Evolutionary conservation across 1,139 yeast genomes (phyloP).

Genomic region (Suhomyces bribrorum): DNA sequence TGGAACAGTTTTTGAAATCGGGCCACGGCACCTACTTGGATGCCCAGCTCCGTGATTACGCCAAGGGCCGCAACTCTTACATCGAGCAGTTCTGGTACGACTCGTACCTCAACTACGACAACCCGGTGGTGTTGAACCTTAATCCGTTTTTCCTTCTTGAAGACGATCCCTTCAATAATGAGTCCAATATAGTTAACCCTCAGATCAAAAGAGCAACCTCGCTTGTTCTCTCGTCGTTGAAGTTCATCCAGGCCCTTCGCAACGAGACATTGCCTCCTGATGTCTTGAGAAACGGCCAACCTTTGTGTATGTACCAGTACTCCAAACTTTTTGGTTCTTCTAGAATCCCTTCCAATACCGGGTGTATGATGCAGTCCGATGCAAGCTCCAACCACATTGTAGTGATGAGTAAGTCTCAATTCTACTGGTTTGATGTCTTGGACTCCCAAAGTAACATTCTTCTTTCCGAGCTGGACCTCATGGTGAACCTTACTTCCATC

Average conservation of each 20-base stretch:
- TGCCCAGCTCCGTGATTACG: slow-evolving; percentile 60
- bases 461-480: slow-evolving; percentile 71
- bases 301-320: slow-evolving; percentile 89
- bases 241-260: slow-evolving; percentile 77
- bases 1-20: slow-evolving; percentile 53
- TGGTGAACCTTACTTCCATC: slow-evolving; percentile 72
- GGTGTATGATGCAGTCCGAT: slow-evolving; percentile 86
- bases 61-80: slow-evolving; percentile 67
- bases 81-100: slow-evolving; percentile 95
- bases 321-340: slow-evolving; percentile 83
- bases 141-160: slow-evolving; percentile 87
- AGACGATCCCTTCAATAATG: slow-evolving; percentile 86
- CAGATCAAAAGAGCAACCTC: slow-evolving; percentile 84
- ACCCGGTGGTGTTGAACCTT: slow-evolving; percentile 83
- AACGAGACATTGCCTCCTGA: slow-evolving; percentile 78
- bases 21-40: slow-evolving; percentile 65
- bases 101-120: slow-evolving; percentile 80
- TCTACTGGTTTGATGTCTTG: slow-evolving; percentile 91
- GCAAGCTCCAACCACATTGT: slow-evolving; percentile 73
- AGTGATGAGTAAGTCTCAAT: slow-evolving; percentile 83
- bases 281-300: slow-evolving; percentile 58
- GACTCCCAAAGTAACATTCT: slow-evolving; percentile 70
- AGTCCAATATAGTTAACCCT: slow-evolving; percentile 46
- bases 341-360: slow-evolving; percentile 74
- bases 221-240: slow-evolving; percentile 72